Conservation (phyloP, 139 green algal species). For the Closterium sp. region DNA sequence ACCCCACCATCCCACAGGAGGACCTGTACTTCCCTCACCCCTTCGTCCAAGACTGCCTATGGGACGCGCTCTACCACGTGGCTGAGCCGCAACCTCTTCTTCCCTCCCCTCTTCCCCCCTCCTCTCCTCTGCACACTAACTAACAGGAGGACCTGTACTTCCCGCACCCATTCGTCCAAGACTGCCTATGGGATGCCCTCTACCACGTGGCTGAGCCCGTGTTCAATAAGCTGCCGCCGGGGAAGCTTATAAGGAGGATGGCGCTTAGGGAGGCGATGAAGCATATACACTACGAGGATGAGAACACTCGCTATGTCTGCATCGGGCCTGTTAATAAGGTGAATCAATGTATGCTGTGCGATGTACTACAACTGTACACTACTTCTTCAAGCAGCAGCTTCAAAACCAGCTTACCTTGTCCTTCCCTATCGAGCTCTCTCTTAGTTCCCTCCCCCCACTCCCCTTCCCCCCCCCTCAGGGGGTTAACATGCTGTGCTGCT, state of each 20-base stretch:
- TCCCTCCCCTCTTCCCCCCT: neutral
- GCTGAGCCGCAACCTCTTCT: conserved; percentile 46
- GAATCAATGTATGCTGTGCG: no score
- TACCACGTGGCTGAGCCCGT: conserved; percentile 77
- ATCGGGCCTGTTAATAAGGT: conserved; percentile 99
- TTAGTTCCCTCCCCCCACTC: no score
- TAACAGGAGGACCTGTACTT: conserved; percentile 95
- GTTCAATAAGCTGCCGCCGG: conserved; percentile 43
- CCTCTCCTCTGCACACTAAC: neutral
- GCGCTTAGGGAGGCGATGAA: conserved; percentile 82
- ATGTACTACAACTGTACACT: no score
- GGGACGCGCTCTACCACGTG: conserved; percentile 80
- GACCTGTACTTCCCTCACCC: conserved; percentile 99
- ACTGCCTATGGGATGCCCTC: conserved; percentile 88
- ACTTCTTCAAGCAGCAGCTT: no score
- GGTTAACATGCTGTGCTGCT: conserved; percentile 97
- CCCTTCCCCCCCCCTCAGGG: conserved; percentile 21
- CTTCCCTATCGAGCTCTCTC: no score
- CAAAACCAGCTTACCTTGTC: neutral
- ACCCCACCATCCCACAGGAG: conserved; percentile 55
- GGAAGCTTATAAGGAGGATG: conserved; percentile 54
- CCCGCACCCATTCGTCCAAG: conserved; percentile 85
- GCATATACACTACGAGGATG: conserved; percentile 98
- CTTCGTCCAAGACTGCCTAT: conserved; percentile 85
- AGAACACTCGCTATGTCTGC: conserved; percentile 96